Evolutionary conservation across 2,329 filamentous ascomycete species (phyloP), one percentile per base, ranked within the genome.

Genomic region (Pseudogymnoascus sp.): DNA sequence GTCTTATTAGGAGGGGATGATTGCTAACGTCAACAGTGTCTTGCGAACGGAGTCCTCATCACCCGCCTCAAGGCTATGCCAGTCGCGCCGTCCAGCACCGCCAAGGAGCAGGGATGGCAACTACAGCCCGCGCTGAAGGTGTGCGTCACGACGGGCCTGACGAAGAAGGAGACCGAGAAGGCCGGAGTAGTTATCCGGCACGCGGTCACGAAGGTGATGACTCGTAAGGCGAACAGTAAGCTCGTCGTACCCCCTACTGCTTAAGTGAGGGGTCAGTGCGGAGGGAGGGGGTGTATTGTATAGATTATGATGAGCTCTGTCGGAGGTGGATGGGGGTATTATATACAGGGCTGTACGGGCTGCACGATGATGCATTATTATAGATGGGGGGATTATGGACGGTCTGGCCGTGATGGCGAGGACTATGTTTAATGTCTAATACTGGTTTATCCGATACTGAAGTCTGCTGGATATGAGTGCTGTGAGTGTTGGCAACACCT

Each of bases 101-200:
- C 86, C 13, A 88, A 88, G 73, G 89, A 93, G 65, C 82, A 85
- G 48, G 83, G 82, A 37, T 90, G 89, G 80, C 83, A 85, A 66
- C 81, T 88, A n/a, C 82, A 85, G 69, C 91, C 95, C 8, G 91
- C 92, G 0, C 82, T 99, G 67, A 97, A 98, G 78, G 85, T 98
- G 11, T 98, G 93, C 73, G 81, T 97, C 63, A 96, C 93, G 0
- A 90, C 85, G 4, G 95, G 90, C 1, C 79, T 99, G 67, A 90
- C 90, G 23, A 96, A 90, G 80, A 97, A 96, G 79, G 95, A 99
- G 76, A 90, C 93, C 63, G 96, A 99, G 79, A 96, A 96, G 80
- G 92, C 95, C 0, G 95, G 93, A 13, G 86, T 88, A 6, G 87
- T 85, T 8, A 93, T 99, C 69, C 83, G 93, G 66, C 93, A 97